Conservation (phyloP, 495 filamentous ascomycete genomes). For the Talaromyces borbonicus region DNA sequence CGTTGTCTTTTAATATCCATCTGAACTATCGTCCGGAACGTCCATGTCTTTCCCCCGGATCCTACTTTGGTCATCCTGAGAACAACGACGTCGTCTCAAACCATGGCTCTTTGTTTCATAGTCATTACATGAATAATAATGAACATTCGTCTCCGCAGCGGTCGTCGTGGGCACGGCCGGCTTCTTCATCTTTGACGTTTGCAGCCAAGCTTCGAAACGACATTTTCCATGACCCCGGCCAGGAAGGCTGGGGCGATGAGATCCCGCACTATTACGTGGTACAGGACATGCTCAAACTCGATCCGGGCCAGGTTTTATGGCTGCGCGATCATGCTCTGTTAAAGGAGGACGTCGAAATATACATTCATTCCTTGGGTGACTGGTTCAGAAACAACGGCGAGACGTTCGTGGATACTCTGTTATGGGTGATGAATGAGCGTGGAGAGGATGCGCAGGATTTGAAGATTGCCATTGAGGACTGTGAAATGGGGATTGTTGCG, state of each 20-base stretch:
- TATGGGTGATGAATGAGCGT: slow-evolving; percentile 35
- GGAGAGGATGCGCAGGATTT: slow-evolving; percentile 27
- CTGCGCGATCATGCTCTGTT: slow-evolving; percentile 41
- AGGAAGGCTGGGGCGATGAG: slow-evolving; percentile 52
- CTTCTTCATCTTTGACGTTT: background rate
- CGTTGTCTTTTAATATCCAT: slow-evolving; percentile 44
- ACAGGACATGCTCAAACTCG: slow-evolving; percentile 57
- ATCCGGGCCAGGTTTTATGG: slow-evolving; percentile 48
- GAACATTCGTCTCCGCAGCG: background rate
- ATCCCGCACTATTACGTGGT: slow-evolving; percentile 54
- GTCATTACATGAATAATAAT: slow-evolving; percentile 6
- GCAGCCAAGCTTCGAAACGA: slow-evolving; percentile 25
- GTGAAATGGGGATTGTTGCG: slow-evolving; percentile 21
- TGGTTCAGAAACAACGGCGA: slow-evolving; percentile 59
- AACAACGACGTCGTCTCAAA: background rate
- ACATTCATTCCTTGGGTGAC: slow-evolving; percentile 40
- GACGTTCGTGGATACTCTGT: slow-evolving; percentile 44
- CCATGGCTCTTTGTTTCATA: background rate
- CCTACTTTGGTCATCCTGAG: slow-evolving; percentile 2
- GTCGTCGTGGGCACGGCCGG: background rate
- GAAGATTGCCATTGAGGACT: slow-evolving; percentile 18
- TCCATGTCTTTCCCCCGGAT: background rate
- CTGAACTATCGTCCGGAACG: slow-evolving; percentile 32
- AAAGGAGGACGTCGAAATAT: slow-evolving; percentile 46
- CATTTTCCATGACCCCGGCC: slow-evolving; percentile 29